These are phyloP conservation scores for Mycena pura DNA, from an alignment of 768 basidiomycete genomes.

Conservation along the genomic window DNA sequence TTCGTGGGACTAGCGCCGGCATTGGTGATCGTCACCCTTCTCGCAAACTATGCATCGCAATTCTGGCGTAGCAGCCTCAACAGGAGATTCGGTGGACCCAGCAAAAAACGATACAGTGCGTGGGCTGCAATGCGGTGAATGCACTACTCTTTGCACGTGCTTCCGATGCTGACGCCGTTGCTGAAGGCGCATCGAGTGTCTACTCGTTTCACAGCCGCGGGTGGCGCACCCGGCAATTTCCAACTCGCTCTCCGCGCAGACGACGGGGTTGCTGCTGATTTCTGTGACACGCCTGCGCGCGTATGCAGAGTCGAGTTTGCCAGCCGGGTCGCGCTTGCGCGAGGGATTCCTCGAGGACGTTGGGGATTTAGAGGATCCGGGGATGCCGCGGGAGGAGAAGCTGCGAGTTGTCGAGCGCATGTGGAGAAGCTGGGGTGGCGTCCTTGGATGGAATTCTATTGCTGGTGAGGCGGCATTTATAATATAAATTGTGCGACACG, in stretches of 20 bases:
- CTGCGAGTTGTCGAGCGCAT: constrained; percentile 81
- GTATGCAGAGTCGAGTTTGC: constrained; percentile 66
- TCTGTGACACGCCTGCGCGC: constrained; percentile 70
- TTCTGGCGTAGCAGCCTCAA: constrained; percentile 57
- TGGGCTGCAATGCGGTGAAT: constrained; percentile 78
- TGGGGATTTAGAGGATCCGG: constrained; percentile 78
- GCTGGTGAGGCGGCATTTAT: constrained; percentile 21
- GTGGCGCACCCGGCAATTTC: constrained; percentile 17
- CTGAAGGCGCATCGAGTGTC: constrained; percentile 73
- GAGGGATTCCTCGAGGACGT: constrained; percentile 89
- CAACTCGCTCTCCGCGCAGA: constrained; percentile 55
- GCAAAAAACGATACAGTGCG: constrained; percentile 56
- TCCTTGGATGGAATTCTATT: constrained; percentile 64
- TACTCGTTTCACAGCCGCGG: constrained; percentile 60
- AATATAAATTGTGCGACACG: neutral
- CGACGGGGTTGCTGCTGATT: constrained; percentile 76
- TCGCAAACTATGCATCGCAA: constrained; percentile 57
- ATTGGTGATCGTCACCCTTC: constrained; percentile 76
- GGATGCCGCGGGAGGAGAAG: constrained; percentile 73
- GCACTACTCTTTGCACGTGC: no score
- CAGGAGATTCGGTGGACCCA: constrained; percentile 64
- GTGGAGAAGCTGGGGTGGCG: constrained; percentile 85
- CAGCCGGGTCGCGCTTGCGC: constrained; percentile 63
- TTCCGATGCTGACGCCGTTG: no score
- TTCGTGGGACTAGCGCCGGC: constrained; percentile 96